Conservation (phyloP, 257 asterid genomes). For the Forsythia suspensa region DNA sequence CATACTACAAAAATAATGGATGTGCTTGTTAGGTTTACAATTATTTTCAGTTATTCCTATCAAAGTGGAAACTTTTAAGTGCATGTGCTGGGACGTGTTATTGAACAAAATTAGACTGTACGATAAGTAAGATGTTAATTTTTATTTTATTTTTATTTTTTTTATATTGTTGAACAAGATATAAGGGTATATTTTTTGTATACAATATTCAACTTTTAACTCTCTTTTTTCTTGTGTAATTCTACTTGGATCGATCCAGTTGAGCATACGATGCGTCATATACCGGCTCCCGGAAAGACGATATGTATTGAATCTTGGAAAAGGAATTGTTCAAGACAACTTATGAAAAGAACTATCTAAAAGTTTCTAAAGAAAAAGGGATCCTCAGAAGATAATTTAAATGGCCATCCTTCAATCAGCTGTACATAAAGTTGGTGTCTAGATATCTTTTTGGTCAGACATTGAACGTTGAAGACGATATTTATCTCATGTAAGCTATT, state of each 20-base stretch:
- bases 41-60: background rate
- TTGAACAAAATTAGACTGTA: no score
- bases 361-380: background rate
- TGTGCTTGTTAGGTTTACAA: background rate
- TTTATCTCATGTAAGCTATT: no score
- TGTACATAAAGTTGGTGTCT: background rate
- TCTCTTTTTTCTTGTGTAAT: no score
- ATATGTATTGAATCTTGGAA: background rate
- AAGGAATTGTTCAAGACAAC: background rate
- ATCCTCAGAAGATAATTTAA: background rate
- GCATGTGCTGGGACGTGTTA: background rate
- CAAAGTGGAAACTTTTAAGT: background rate
- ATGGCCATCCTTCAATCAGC: background rate
- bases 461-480: no score
- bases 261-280: no score
- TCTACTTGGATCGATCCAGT: no score
- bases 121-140: no score
- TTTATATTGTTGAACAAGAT: background rate
- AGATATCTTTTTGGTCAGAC: background rate
- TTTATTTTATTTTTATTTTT: no score
- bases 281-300: background rate
- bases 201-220: no score
- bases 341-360: no score
- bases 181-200: background rate
- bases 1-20: background rate